These are phyloP conservation scores for Trichoderma lentiforme DNA, from an alignment of 2,329 filamentous ascomycete genomes.

Conservation along the genomic window DNA sequence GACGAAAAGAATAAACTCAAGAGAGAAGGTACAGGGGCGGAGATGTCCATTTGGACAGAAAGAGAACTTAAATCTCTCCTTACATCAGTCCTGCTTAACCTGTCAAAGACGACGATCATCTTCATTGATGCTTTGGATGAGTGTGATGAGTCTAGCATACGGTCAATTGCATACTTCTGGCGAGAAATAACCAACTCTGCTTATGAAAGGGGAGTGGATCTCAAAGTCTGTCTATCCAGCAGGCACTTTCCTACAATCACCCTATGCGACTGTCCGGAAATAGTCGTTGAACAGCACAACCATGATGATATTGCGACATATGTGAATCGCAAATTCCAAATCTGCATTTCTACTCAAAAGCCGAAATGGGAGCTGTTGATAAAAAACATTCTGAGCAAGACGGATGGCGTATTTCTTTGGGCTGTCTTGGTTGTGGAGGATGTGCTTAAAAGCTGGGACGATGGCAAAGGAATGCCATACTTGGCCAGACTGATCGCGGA, in stretches of 20 bases:
- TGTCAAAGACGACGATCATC: neutral
- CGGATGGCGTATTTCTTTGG: neutral
- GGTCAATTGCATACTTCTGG: neutral
- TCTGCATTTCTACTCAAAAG: too few relatives aligned
- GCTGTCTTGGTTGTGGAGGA: neutral
- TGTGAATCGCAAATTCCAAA: neutral
- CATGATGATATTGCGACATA: neutral
- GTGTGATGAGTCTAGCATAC: neutral
- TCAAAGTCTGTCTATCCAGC: neutral
- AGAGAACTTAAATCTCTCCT: neutral
- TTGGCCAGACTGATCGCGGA: neutral
- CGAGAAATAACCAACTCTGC: neutral
- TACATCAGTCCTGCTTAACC: fast-evolving
- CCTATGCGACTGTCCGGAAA: neutral
- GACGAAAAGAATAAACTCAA: neutral
- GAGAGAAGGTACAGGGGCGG: too few relatives aligned
- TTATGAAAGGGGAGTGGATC: neutral
- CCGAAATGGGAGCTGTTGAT: neutral
- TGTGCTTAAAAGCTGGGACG: neutral
- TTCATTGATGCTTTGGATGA: constrained; percentile 8
- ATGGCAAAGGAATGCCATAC: neutral
- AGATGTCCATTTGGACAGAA: neutral
- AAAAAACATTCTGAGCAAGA: neutral
- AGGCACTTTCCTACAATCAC: neutral
- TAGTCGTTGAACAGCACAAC: neutral